Conservation (phyloP, 1,284 basidiomycete genomes). For the Cryptococcus neoformans region DNA sequence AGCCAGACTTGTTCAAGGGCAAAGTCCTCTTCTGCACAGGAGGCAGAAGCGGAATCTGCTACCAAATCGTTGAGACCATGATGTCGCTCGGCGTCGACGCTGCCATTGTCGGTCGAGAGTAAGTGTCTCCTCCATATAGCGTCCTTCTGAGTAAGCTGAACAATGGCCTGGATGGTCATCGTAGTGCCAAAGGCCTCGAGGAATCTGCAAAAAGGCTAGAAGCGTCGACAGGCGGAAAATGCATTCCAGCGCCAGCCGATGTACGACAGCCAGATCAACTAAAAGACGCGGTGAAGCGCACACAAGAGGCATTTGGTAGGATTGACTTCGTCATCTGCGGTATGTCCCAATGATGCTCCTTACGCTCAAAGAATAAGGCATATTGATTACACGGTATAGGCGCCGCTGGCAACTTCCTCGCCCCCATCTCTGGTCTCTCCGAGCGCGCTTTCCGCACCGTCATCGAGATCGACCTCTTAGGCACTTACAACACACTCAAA, state of each 20-base stretch:
- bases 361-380: neutral
- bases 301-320: conserved; percentile 72
- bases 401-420: conserved; percentile 85
- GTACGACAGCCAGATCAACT: conserved; percentile 75
- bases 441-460: conserved; percentile 91
- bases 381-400: conserved; percentile 51
- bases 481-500: conserved; percentile 92
- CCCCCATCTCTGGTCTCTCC: conserved; percentile 73
- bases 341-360: conserved; percentile 31
- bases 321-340: conserved; percentile 97
- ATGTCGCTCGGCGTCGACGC: conserved; percentile 84
- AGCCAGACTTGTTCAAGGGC: conserved; percentile 76
- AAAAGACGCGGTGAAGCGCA: conserved; percentile 69
- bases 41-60: conserved; percentile 86
- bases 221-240: conserved; percentile 64
- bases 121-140: conserved; percentile 23
- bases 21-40: conserved; percentile 94
- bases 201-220: conserved; percentile 70
- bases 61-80: conserved; percentile 77
- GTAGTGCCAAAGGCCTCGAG: conserved; percentile 70
- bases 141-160: neutral
- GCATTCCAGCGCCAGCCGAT: conserved; percentile 74
- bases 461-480: conserved; percentile 89
- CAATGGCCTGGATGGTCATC: no score
- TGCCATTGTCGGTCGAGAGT: conserved; percentile 84